These are phyloP conservation scores for Elasticomyces elasticus DNA, from an alignment of 495 filamentous ascomycete genomes.

Conservation along the genomic window DNA sequence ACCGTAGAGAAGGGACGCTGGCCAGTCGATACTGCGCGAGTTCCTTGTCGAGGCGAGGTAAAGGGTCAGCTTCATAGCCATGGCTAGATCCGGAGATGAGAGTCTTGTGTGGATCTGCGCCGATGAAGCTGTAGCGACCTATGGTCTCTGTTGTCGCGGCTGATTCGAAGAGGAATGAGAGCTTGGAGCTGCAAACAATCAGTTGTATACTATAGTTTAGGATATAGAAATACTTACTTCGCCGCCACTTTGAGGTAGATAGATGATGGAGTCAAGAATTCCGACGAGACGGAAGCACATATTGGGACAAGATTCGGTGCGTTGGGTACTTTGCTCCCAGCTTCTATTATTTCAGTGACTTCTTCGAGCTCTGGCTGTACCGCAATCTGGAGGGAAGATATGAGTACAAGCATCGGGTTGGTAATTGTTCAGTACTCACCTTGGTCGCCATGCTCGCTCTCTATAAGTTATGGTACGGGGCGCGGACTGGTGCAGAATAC, in stretches of 20 bases:
- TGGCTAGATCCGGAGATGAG: slow-evolving; percentile 80
- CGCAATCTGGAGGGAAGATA: slow-evolving; percentile 24
- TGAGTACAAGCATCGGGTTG: not conserved
- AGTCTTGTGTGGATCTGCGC: slow-evolving; percentile 75
- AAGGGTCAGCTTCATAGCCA: slow-evolving; percentile 70
- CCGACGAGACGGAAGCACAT: slow-evolving; percentile 76
- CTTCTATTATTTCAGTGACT: slow-evolving; percentile 45
- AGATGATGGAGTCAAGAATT: slow-evolving; percentile 79
- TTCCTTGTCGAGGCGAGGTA: slow-evolving; percentile 69
- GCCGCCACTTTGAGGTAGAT: slow-evolving; percentile 83
- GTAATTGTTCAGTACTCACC: slow-evolving; percentile 19
- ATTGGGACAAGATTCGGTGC: slow-evolving; percentile 77
- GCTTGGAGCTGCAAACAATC: slow-evolving; percentile 36
- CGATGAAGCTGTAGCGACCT: slow-evolving; percentile 89
- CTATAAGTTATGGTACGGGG: slow-evolving; percentile 5
- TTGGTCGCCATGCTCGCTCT: slow-evolving; percentile 13
- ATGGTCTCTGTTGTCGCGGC: slow-evolving; percentile 84
- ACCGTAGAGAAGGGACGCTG: slow-evolving; percentile 62
- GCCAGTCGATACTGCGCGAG: slow-evolving; percentile 67
- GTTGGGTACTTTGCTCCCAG: slow-evolving; percentile 40
- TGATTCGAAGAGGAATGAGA: slow-evolving; percentile 87
- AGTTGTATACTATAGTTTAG: not conserved
- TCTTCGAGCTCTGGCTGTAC: slow-evolving; percentile 47
- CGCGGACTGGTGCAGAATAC: slow-evolving; percentile 11
- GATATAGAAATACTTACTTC: slow-evolving; percentile 45